Evolutionary conservation across 805 yeast genomes (phyloP), one percentile per base, ranked within the genome.

Genomic region (Kluyveromyces nonfermentans): DNA sequence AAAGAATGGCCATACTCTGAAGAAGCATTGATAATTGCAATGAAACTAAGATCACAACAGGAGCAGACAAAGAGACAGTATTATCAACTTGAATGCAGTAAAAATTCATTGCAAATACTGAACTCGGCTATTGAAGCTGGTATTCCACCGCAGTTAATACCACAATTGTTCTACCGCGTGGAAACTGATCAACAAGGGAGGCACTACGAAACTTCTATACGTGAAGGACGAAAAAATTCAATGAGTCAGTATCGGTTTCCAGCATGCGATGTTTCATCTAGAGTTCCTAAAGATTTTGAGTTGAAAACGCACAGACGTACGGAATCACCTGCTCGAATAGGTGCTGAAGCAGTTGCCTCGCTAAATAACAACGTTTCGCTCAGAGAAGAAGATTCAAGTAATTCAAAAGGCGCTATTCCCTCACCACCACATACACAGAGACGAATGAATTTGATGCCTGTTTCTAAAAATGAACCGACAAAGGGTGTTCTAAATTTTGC

Each of bases 11-110:
- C 79, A 0, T 72, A 67, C 53, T 65, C 81, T 7, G 83, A 82
- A 43, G 68, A 70, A 7, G 72, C 87, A 3, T 69, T 80, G 22
- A 59, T 69, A 20, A 77, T 74, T 49, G 80, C 87, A 0, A 62
- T 86, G 32, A 70, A 71, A 30, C 70, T 82, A 25, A 71, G 78
- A 42, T 60, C 77, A 2, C 88, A 86, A 57, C 90, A 83, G 56
- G 96, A 89, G 59, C 71, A 74, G 36, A 82, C 96, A 1, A 82
- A 82, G 50, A 96, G 88, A 59, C 93, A 83, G 51, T 80, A 70
- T 52, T 82, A 83, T 58, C 74, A 72, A 43, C 65, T 81, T 17
- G 95, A 88, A 56, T 65, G 73, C 34, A 69, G 82, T 20, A 72
- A 73, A 35, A 72, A 74, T 44, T 73, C 83, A 18, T 63, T 82